These are phyloP conservation scores for Magnaporthiopsis rhizophila DNA, from an alignment of 2,329 filamentous ascomycete species.

Conservation along the genomic window DNA sequence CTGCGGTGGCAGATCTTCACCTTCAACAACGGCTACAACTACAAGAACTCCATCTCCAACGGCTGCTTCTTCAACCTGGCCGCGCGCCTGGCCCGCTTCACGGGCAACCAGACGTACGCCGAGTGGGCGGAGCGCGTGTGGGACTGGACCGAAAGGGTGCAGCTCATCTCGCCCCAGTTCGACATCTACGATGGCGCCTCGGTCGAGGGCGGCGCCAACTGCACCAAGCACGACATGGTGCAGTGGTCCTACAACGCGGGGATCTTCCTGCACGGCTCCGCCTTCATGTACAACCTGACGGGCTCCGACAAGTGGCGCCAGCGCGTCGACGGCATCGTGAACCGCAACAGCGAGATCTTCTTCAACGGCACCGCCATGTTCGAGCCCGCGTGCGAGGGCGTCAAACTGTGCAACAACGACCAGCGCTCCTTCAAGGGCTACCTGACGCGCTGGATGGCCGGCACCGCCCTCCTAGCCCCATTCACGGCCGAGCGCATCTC, in stretches of 20 bases:
- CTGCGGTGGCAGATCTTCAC: conserved; percentile 80
- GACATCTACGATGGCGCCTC: conserved; percentile 51
- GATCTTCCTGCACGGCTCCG: conserved; percentile 53
- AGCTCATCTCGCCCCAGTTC: conserved; percentile 48
- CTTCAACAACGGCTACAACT: conserved; percentile 64
- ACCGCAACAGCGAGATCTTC: conserved; percentile 44
- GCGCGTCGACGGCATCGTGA: conserved; percentile 50
- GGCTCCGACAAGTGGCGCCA: conserved; percentile 43
- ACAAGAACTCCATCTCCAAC: conserved; percentile 63
- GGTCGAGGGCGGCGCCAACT: conserved; percentile 32
- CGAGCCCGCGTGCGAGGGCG: conserved; percentile 59
- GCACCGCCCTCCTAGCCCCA: conserved; percentile 46
- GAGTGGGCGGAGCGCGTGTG: conserved; percentile 68
- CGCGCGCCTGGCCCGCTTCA: conserved; percentile 68
- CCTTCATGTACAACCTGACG: conserved; percentile 58
- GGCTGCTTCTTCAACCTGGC: conserved; percentile 63
- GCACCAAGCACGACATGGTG: conserved; percentile 44
- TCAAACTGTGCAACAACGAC: conserved; percentile 57
- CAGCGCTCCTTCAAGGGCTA: conserved; percentile 73
- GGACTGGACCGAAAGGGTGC: conserved; percentile 50
- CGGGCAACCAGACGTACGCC: conserved; percentile 68
- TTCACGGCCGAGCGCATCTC: conserved; percentile 40
- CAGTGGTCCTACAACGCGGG: conserved; percentile 67
- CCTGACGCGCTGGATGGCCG: conserved; percentile 57
- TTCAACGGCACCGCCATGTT: conserved; percentile 48